These are phyloP conservation scores for Lanzia echinophila DNA, from an alignment of 2,329 filamentous ascomycete genomes.

Conservation along the genomic window DNA sequence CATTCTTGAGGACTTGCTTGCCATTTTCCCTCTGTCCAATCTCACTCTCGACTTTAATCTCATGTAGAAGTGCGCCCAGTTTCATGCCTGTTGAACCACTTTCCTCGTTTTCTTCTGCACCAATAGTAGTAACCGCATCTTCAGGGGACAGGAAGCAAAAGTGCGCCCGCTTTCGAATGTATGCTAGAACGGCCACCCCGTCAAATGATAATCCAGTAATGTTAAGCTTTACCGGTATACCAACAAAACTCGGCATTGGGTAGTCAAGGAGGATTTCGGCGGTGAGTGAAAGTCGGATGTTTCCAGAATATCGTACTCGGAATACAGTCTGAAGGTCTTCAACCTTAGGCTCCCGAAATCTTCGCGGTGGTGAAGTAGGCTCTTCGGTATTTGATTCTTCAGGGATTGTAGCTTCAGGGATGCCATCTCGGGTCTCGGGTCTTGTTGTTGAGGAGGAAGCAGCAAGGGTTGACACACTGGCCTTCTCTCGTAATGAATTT, in stretches of 20 bases:
- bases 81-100: constrained; percentile 31
- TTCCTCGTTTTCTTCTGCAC: constrained; percentile 25
- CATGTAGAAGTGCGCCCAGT: constrained; percentile 75
- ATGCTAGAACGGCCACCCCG: constrained; percentile 84
- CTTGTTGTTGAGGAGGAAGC: constrained; percentile 48
- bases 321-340: constrained; percentile 93
- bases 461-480: constrained; percentile 56
- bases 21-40: constrained; percentile 88
- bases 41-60: constrained; percentile 95
- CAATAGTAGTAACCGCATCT: constrained; percentile 70
- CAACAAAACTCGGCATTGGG: constrained; percentile 96
- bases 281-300: constrained; percentile 81
- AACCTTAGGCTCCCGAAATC: constrained; percentile 64
- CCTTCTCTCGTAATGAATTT: constrained; percentile 46
- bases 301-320: constrained; percentile 80
- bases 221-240: constrained; percentile 87
- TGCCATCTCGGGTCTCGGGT: constrained; percentile 50
- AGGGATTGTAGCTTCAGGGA: constrained; percentile 24
- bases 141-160: constrained; percentile 94
- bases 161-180: constrained; percentile 82
- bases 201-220: constrained; percentile 95
- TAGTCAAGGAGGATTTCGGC: constrained; percentile 96
- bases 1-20: constrained; percentile 95
- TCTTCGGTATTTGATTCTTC: constrained; percentile 28
- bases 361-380: constrained; percentile 38